Evolutionary conservation across 148 eudicot genomes (phyloP).

Genomic region (Nepenthes mirabilis): DNA sequence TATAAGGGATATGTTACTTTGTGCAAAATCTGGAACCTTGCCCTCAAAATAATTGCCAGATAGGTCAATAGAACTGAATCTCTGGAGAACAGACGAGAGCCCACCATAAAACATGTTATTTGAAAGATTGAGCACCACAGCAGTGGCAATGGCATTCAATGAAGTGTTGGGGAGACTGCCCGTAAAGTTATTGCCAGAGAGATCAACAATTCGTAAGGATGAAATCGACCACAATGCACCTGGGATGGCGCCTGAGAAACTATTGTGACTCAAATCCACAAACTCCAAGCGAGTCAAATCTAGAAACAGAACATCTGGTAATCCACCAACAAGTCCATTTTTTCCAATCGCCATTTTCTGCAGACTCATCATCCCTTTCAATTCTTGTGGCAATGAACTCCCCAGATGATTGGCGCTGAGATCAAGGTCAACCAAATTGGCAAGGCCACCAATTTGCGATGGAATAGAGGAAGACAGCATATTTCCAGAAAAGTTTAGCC

Average conservation of each 20-base stretch:
- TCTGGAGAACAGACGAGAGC: constrained; percentile 29
- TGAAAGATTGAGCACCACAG: constrained; percentile 49
- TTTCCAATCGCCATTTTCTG: constrained; percentile 42
- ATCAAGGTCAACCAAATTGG: constrained; percentile 71
- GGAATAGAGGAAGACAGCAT: constrained; percentile 55
- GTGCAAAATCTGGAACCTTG: constrained; percentile 27
- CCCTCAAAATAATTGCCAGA: constrained; percentile 76
- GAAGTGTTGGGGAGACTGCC: constrained; percentile 44
- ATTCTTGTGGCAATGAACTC: constrained; percentile 41
- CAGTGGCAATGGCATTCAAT: constrained; percentile 25
- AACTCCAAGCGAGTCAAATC: constrained; percentile 38
- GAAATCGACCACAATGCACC: constrained; percentile 53
- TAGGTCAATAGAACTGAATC: constrained; percentile 44
- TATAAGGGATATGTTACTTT: constrained; percentile 21
- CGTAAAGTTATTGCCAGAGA: constrained; percentile 59
- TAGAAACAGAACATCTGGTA: constrained; percentile 48
- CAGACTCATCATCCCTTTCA: constrained; percentile 53
- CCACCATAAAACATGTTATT: constrained; percentile 55
- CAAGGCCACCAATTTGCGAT: constrained; percentile 59
- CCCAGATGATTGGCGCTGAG: constrained; percentile 51
- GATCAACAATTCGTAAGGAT: constrained; percentile 44
- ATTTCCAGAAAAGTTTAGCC: constrained; percentile 63
- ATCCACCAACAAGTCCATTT: constrained; percentile 45
- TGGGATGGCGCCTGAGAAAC: constrained; percentile 59
- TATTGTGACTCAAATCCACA: constrained; percentile 41